phyloP scores from a whole-genome alignment of 2,329 filamentous ascomycete genomes.

The Spiromastix sp. region DNA sequence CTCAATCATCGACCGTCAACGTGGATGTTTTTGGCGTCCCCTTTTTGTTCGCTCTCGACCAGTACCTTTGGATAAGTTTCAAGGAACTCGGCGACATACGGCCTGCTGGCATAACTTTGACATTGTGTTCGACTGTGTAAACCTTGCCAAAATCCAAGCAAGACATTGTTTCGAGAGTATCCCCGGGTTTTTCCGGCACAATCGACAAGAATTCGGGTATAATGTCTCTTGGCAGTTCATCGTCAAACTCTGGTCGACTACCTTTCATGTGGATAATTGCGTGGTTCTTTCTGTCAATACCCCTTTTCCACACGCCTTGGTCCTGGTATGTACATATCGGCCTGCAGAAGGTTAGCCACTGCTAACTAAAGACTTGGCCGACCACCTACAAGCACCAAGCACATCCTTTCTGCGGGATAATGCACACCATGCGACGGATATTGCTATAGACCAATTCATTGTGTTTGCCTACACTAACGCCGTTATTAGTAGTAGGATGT shows the following conservation, averaged over 20 bases:
- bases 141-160: conserved; percentile 32
- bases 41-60: not conserved
- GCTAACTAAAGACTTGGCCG: not conserved
- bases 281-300: conserved; percentile 27
- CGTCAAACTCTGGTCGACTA: conserved; percentile 6
- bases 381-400: conserved; percentile 25
- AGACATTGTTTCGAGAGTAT: conserved; percentile 23
- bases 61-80: not conserved
- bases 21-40: too few relatives aligned
- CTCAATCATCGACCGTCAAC: too few relatives aligned
- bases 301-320: conserved; percentile 26
- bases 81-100: not conserved
- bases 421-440: conserved; percentile 25
- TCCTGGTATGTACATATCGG: conserved; percentile 31
- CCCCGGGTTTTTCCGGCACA: conserved; percentile 5
- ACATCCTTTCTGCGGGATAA: conserved; percentile 17
- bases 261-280: conserved; percentile 26
- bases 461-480: conserved; percentile 9
- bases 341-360: conserved; percentile 15
- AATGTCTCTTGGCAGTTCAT: conserved; percentile 16
- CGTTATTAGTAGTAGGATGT: too few relatives aligned
- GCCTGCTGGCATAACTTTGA: conserved; percentile 32
- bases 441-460: conserved; percentile 18
- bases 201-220: conserved; percentile 18
- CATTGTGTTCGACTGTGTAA: conserved; percentile 33